Conservation (phyloP, 2,329 filamentous ascomycete genomes). For the Alternaria ventricosa region DNA sequence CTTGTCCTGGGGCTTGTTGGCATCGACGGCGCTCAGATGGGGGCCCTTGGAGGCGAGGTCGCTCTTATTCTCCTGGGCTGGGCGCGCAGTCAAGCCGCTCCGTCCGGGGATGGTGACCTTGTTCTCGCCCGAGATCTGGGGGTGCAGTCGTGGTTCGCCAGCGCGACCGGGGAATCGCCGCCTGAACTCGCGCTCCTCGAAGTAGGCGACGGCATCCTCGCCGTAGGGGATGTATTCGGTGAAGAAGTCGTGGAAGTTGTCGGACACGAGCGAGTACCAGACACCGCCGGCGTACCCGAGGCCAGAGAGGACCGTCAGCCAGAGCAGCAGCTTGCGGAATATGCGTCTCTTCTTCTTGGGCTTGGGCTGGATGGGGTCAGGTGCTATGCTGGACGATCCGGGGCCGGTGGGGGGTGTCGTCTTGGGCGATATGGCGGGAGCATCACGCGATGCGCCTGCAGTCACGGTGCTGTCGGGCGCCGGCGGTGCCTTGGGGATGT, state of each 20-base stretch:
- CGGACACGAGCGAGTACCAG: slow-evolving; percentile 89
- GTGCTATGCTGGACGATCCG: slow-evolving; percentile 51
- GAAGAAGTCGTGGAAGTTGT: slow-evolving; percentile 99
- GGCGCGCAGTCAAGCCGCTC: slow-evolving; percentile 83
- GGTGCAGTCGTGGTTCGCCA: slow-evolving; percentile 50
- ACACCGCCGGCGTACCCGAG: slow-evolving; percentile 86
- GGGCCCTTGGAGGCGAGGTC: slow-evolving; percentile 56
- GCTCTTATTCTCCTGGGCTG: slow-evolving; percentile 63
- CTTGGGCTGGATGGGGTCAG: slow-evolving; percentile 53
- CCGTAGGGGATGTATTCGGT: slow-evolving; percentile 95
- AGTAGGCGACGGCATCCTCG: slow-evolving; percentile 91
- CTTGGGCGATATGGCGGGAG: slow-evolving; percentile 40
- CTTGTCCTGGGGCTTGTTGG: slow-evolving; percentile 43
- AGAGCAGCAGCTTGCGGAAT: slow-evolving; percentile 73
- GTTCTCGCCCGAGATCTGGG: slow-evolving; percentile 63
- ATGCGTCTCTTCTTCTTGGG: slow-evolving; percentile 72
- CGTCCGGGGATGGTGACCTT: slow-evolving; percentile 83
- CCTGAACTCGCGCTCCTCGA: slow-evolving; percentile 93
- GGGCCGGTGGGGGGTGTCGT: slow-evolving; percentile 51
- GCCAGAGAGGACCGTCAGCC: slow-evolving; percentile 75
- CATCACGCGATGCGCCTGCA: slow-evolving; percentile 40
- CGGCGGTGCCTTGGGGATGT: slow-evolving; percentile 56
- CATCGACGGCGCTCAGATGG: slow-evolving; percentile 67
- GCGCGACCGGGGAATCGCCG: slow-evolving; percentile 72
- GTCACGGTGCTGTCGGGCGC: slow-evolving; percentile 49